phyloP scores from a whole-genome alignment of 2,329 filamentous ascomycete genomes.

The Fusarium sp. region DNA sequence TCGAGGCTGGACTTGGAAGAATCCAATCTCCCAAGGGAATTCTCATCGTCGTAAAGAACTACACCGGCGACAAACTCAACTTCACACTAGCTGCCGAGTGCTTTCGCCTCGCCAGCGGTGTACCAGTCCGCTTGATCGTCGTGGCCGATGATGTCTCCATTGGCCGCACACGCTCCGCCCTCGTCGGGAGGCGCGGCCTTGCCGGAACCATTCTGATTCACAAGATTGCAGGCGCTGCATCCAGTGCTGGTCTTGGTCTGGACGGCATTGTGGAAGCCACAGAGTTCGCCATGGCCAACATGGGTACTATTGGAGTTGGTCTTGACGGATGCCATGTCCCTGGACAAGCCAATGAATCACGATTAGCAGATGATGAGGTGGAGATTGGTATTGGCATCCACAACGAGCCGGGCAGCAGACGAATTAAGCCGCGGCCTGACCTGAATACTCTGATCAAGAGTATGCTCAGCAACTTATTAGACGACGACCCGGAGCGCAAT shows the following conservation, averaged over 20 bases:
- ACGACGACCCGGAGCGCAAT: slow-evolving; percentile 6
- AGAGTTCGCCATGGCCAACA: slow-evolving; percentile 3
- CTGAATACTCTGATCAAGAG: slow-evolving; percentile 4
- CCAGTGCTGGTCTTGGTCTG: neutral
- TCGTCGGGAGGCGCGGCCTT: slow-evolving; percentile 24
- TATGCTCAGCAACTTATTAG: slow-evolving; percentile 6
- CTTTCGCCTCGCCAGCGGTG: slow-evolving; percentile 69
- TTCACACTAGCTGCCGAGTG: slow-evolving; percentile 84
- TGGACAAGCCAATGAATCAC: neutral
- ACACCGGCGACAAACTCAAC: slow-evolving; percentile 80
- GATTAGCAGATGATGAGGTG: slow-evolving; percentile 9
- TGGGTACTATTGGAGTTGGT: slow-evolving; percentile 20
- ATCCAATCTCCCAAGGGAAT: slow-evolving; percentile 13
- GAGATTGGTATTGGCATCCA: slow-evolving; percentile 21
- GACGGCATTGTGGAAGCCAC: neutral
- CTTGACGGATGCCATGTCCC: slow-evolving; percentile 12
- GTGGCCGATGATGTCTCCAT: slow-evolving; percentile 56
- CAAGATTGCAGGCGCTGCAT: slow-evolving; percentile 23
- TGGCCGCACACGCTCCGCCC: slow-evolving; percentile 15
- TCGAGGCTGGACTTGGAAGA: slow-evolving; percentile 8
- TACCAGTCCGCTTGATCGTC: slow-evolving; percentile 78
- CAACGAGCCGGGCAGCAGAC: slow-evolving; percentile 16
- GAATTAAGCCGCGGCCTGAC: slow-evolving; percentile 3
- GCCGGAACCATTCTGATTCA: slow-evolving; percentile 22
- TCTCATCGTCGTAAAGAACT: slow-evolving; percentile 79